Base-by-base conservation (phyloP, 2,329 filamentous ascomycete genomes). In the Penicillium sp. region DNA sequence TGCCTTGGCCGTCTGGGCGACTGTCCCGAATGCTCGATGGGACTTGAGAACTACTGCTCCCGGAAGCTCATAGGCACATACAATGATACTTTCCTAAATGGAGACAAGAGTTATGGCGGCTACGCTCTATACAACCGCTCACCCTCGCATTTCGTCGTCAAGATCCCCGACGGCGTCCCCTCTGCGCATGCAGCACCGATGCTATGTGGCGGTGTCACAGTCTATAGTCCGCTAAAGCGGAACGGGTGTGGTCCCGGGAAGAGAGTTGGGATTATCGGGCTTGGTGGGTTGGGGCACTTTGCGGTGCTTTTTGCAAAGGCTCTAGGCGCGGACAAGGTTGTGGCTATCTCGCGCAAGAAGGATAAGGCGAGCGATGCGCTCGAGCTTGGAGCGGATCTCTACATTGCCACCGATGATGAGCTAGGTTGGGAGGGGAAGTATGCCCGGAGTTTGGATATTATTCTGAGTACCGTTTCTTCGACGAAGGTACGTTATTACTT, bases 191-290 rank as follows among this genome's bases (percentile, higher is more conserved):
- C 85, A 0, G 86, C 90, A 0, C 91, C 91, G 0, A 90, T 95
- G 83, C 82, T 94, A 52, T 94, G 91, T 69, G 91, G 88, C 8
- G 91, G 92, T 13, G 83, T 93, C 56, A 95, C 92, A 0, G 84
- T 89, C 0, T 95, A 86, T 74, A 85, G 84, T 2, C 91, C 91
- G 0, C 78, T 95, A 3, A 86, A 85, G 62, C 82, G 88, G 23
- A 88, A 90, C 45, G 85, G 85, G 5, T 84, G 87, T 49, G 91
- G 91, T 0, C 88, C 90, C 0, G 91, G 90, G 3, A 91, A 91
- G 76, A 82, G 78, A 5, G 89, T 94, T 2, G 91, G 87, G 0
- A 86, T 94, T 56, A 82, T 92, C 21, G 90, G 91, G n/a, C 80
- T 93, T 15, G 91, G 91, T 21, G 90, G 91, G 1, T 78, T 93